Conservation (phyloP, 306 rosid species). For the Citrullus amarus region DNA sequence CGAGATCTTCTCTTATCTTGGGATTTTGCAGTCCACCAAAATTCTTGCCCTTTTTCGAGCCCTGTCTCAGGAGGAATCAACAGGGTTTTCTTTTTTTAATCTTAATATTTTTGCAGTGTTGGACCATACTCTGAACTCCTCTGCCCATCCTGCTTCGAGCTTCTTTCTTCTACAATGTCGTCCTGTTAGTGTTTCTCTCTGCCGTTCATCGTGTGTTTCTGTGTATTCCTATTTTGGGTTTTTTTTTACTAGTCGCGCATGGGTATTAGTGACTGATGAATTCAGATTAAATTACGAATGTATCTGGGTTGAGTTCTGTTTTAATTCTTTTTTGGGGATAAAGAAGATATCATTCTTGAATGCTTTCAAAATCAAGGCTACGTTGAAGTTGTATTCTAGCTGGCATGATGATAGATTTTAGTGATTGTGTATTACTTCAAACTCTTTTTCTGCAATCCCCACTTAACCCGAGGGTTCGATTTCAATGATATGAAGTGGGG, state of each 20-base stretch:
- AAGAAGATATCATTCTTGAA: not conserved
- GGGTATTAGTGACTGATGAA: not conserved
- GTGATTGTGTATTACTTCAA: not conserved
- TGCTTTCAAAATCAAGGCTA: not conserved
- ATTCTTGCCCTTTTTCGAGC: not conserved
- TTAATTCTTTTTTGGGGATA: not conserved
- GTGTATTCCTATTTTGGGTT: not conserved
- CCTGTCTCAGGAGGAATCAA: not conserved
- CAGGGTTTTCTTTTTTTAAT: not conserved
- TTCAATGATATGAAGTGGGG: not conserved
- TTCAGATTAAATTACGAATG: not conserved
- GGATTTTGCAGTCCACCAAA: not conserved
- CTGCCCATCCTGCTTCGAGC: not conserved
- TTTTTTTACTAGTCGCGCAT: not conserved
- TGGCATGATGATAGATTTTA: not conserved
- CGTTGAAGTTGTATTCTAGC: not conserved
- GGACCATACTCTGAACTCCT: not conserved
- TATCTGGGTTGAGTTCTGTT: not conserved
- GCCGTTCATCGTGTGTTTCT: not conserved
- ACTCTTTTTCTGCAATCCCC: not conserved
- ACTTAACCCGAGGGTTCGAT: not conserved
- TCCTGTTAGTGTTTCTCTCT: slow-evolving; percentile 6
- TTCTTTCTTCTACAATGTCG: not conserved
- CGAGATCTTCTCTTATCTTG: not conserved
- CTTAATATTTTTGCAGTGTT: not conserved